Percentiles rank a stretch among this genome's conserved stretches.
These are phyloP conservation scores for Ceratobasidium sp. DNA, from an alignment of 1,284 basidiomycete species.

Conservation along the genomic window DNA sequence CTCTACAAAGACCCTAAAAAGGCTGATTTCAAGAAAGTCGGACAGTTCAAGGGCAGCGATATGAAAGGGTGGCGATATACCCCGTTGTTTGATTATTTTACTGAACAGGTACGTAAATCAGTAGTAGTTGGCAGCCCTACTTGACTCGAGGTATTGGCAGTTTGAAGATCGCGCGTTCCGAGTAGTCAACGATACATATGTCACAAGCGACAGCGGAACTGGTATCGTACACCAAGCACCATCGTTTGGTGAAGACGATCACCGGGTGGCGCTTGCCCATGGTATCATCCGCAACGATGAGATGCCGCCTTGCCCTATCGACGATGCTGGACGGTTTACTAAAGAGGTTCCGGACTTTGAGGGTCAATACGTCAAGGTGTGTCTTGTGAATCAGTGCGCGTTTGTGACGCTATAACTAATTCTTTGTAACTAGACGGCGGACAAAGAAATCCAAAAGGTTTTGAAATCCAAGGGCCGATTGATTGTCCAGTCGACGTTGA, in stretches of 20 bases:
- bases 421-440: constrained; percentile 74
- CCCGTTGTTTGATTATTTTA: constrained; percentile 97
- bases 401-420: not conserved
- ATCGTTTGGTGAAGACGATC: constrained; percentile 99
- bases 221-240: constrained; percentile 99
- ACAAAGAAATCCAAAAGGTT: constrained; percentile 93
- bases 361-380: constrained; percentile 92
- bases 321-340: constrained; percentile 91
- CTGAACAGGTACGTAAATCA: constrained; percentile 75
- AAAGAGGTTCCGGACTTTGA: constrained; percentile 90
- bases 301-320: constrained; percentile 95
- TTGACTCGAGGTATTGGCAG: constrained; percentile 59
- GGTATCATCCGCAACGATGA: constrained; percentile 87
- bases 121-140: not conserved
- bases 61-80: constrained; percentile 97
- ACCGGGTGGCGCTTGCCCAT: constrained; percentile 89
- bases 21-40: constrained; percentile 94
- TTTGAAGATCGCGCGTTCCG: constrained; percentile 93
- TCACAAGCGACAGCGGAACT: constrained; percentile 93
- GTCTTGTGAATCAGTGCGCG: constrained; percentile 41
- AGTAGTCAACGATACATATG: constrained; percentile 92
- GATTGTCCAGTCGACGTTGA: constrained; percentile 87
- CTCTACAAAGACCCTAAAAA: constrained; percentile 99
- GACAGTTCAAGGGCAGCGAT: constrained; percentile 87
- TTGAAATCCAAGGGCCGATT: constrained; percentile 90